Percentiles rank a stretch among this genome's conserved stretches.
These are phyloP conservation scores for Austroboletus olivaceoglutinosus DNA, from an alignment of 1,284 basidiomycete genomes.

Conservation along the genomic window DNA sequence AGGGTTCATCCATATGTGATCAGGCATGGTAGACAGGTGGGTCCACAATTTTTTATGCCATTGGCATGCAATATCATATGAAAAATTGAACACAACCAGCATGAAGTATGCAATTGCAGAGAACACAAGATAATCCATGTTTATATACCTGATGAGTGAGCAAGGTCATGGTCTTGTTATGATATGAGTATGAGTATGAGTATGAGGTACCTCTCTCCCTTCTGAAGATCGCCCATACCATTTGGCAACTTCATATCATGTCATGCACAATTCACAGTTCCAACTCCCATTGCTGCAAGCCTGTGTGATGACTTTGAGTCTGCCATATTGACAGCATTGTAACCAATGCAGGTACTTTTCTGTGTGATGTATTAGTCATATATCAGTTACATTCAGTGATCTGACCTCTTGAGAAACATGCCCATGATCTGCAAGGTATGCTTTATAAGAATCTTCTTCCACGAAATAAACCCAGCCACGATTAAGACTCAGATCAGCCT, in stretches of 20 bases:
- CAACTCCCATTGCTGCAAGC: constrained; percentile 18
- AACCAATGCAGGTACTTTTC: constrained; percentile 5
- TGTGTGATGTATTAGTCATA: neutral
- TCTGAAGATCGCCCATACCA: constrained; percentile 24
- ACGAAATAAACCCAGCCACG: constrained; percentile 27
- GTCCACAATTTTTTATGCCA: constrained; percentile 1
- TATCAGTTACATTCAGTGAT: too few species aligned
- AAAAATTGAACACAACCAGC: neutral
- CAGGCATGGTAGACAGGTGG: neutral
- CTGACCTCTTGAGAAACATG: too few species aligned
- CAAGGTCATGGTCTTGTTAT: neutral
- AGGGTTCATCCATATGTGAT: neutral
- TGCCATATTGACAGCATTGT: constrained; percentile 1
- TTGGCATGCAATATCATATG: constrained; percentile 9
- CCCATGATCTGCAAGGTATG: neutral
- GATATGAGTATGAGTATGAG: too few species aligned
- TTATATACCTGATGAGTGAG: neutral
- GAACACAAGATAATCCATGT: constrained; percentile 12
- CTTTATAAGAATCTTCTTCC: neutral
- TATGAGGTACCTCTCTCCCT: constrained; percentile 24
- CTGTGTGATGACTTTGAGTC: constrained; percentile 1
- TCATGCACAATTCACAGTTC: constrained; percentile 16
- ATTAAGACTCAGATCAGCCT: constrained; percentile 24
- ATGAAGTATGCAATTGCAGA: neutral
- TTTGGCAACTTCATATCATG: constrained; percentile 21